Evolutionary conservation across 116 monocot genomes (phyloP).

Genomic region (Trichopus zeylanicus): DNA sequence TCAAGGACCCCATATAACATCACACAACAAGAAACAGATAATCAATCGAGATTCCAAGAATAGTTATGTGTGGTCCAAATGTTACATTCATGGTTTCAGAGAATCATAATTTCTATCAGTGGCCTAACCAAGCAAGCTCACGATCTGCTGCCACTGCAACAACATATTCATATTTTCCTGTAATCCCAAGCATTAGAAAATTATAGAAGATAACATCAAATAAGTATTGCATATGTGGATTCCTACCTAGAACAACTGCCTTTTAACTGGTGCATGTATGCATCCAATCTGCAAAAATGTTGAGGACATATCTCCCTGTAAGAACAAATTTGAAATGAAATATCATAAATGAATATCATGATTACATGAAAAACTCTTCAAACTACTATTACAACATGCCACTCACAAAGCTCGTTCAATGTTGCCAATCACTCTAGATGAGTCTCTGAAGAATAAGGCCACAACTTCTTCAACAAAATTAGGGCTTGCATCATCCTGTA

Average conservation of each 20-base stretch:
- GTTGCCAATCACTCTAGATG: constrained; percentile 47
- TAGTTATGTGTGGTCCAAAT: not conserved
- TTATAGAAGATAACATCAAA: too few relatives aligned
- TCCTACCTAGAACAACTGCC: constrained; percentile 74
- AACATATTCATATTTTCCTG: too few relatives aligned
- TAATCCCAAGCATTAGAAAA: too few relatives aligned
- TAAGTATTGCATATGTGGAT: not conserved
- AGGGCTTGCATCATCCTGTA: constrained; percentile 87
- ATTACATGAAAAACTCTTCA: not conserved
- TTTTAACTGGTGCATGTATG: constrained; percentile 70
- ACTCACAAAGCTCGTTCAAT: constrained; percentile 82
- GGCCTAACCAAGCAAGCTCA: not conserved
- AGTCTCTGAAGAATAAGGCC: constrained; percentile 79
- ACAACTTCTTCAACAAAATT: constrained; percentile 95
- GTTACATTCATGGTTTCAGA: not conserved
- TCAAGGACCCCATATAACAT: not conserved
- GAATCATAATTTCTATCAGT: not conserved
- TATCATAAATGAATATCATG: not conserved
- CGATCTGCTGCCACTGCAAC: too few relatives aligned
- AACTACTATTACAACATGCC: not conserved
- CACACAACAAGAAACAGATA: not conserved
- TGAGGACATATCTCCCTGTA: constrained; percentile 48
- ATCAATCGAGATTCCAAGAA: not conserved
- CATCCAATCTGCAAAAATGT: constrained; percentile 63
- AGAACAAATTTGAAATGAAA: not conserved